phyloP scores from a whole-genome alignment of 2,329 filamentous ascomycete species.

The Exophiala aquamarina region DNA sequence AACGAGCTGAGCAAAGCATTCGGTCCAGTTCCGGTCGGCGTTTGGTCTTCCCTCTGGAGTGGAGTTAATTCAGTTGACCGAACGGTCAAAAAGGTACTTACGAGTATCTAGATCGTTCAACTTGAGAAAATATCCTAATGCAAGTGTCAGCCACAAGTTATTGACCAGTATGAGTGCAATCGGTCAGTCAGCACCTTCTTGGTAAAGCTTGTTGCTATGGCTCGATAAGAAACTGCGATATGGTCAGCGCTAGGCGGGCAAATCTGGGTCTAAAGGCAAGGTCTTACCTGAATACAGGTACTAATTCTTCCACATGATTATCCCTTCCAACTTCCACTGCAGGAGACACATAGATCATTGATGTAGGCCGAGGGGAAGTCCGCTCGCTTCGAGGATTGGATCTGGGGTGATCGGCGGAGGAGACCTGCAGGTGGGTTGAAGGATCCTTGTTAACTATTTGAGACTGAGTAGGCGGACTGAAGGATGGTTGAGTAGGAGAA shows the following conservation, averaged over 20 bases:
- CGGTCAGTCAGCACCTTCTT: slow-evolving; percentile 60
- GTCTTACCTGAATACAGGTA: slow-evolving; percentile 74
- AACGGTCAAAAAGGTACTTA: slow-evolving; percentile 51
- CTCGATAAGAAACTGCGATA: slow-evolving; percentile 70
- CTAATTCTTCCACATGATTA: slow-evolving; percentile 79
- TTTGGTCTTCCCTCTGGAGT: slow-evolving; percentile 78
- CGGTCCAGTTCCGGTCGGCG: slow-evolving; percentile 83
- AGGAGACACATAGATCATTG: slow-evolving; percentile 54
- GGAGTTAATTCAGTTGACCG: not conserved
- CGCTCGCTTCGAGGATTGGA: slow-evolving; percentile 15
- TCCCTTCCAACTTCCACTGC: slow-evolving; percentile 82
- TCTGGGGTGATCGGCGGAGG: slow-evolving; percentile 17
- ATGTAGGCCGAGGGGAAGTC: slow-evolving; percentile 20
- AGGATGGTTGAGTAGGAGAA: slow-evolving; percentile 13
- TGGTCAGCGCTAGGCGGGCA: slow-evolving; percentile 8
- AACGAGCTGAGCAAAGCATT: slow-evolving; percentile 95
- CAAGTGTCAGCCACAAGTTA: slow-evolving; percentile 6
- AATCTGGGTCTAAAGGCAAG: not conserved
- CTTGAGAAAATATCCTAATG: slow-evolving; percentile 80
- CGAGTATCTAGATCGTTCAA: slow-evolving; percentile 90
- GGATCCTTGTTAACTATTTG: slow-evolving; percentile 19
- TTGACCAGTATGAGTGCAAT: not conserved
- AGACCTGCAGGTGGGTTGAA: slow-evolving; percentile 16
- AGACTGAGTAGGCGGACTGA: slow-evolving; percentile 11
- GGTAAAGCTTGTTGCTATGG: slow-evolving; percentile 94